Evolutionary conservation across 257 asterid genomes (phyloP), one percentile per base, ranked within the genome.

Genomic region (Verbascum thapsus): DNA sequence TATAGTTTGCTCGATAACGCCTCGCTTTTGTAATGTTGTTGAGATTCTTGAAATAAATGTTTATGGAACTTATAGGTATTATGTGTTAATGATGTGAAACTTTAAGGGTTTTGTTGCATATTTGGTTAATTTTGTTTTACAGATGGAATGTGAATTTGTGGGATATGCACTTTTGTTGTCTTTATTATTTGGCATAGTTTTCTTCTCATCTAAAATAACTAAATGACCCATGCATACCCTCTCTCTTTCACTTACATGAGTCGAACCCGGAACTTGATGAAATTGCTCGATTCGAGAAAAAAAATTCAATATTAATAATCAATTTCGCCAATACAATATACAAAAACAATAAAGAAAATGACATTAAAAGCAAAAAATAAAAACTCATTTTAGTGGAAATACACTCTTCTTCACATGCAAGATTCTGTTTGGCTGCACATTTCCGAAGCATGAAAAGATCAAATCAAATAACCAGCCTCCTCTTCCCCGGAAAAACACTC

Each of bases 401-500:
- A 69, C 68, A 58, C n/a, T 15, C 9, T 8, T 42, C 58, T 20
- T 34, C 55, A 2, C 16, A 40, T 11, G 16, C 7, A 45, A 52
- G 72, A 68, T 9, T 34, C 54, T 38, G 58, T 19, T 61, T 55
- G 49, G 64, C 44, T 40, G 51, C 38, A 5, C 18, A 5, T 16
- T 19, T 38, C 10, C 50, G 66, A 63, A 52, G 57, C 60, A 68
- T 0, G 58, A 41, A 11, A 48, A 11, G 7, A 70, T 70, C 38
- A 6, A 20, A 8, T 77, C 79, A 17, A 63, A 59, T 18, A 74
- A 78, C 80, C 58, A 50, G 66, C 53, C 57, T 78, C 61, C 73
- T 74, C 73, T 42, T 74, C 30, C 71, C 78, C 67, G 83, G 80
- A 53, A 67, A 67, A 6, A 78, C 76, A 16, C 78, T 74, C 20